A percentile compares a stretch with the other conserved stretches of the same genome.
Evolutionary conservation across 2,329 filamentous ascomycete genomes (phyloP).

Genomic region (Thielaviopsis euricoi): DNA sequence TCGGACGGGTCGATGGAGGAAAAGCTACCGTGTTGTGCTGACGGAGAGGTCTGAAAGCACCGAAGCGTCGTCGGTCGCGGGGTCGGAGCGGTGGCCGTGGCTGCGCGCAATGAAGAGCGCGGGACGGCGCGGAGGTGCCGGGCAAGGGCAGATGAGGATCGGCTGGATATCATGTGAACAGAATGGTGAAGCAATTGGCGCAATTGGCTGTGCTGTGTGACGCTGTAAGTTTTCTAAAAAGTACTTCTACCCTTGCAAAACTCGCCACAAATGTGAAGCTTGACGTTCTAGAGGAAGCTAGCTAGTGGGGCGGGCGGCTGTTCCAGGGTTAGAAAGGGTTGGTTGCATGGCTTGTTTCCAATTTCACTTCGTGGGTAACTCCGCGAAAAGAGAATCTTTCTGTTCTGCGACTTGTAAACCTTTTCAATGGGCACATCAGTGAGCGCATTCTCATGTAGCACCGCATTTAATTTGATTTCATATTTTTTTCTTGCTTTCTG

Average conservation of each 20-base stretch:
- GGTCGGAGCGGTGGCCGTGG: too few relatives aligned
- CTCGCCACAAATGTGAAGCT: background rate
- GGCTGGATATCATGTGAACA: too few relatives aligned
- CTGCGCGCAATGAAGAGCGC: too few relatives aligned
- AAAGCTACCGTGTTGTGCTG: slow-evolving; percentile 18
- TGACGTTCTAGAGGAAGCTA: background rate
- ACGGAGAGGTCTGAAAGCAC: slow-evolving; percentile 13
- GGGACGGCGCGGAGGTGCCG: too few relatives aligned
- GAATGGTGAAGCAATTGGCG: background rate
- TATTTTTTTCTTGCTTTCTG: background rate
- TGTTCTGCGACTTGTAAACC: background rate
- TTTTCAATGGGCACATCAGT: too few relatives aligned
- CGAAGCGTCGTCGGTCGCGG: slow-evolving; percentile 9
- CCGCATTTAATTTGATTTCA: too few relatives aligned
- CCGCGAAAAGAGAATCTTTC: too few relatives aligned
- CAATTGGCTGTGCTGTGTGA: background rate
- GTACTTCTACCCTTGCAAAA: background rate
- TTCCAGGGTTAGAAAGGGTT: background rate
- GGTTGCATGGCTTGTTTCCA: background rate
- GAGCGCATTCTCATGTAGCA: too few relatives aligned
- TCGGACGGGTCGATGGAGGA: slow-evolving; percentile 77
- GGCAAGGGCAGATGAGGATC: too few relatives aligned
- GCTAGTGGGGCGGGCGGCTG: background rate
- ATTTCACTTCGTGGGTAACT: background rate
- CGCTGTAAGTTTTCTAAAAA: too few relatives aligned